phyloP scores from a whole-genome alignment of 257 asterid species.

The Fraxinus cuspidata region DNA sequence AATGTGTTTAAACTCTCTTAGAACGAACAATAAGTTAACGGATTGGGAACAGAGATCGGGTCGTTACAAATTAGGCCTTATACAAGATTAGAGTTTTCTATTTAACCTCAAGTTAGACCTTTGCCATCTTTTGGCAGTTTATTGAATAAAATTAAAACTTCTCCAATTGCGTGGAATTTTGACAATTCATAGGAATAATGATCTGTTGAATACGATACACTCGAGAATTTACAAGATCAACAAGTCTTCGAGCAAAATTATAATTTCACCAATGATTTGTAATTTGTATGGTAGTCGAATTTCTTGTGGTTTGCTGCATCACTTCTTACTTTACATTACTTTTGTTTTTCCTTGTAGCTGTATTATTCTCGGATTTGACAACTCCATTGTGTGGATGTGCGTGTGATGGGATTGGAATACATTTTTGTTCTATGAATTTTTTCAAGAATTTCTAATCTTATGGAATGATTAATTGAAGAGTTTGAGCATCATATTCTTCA shows the following conservation, averaged over 20 bases:
- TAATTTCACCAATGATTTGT: not conserved
- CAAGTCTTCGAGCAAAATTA: not conserved
- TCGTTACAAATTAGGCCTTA: too few relatives aligned
- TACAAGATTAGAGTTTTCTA: too few relatives aligned
- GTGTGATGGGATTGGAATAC: conserved; percentile 22
- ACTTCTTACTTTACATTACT: not conserved
- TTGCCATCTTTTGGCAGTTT: too few relatives aligned
- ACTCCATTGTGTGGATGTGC: conserved; percentile 15
- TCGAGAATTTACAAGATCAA: too few relatives aligned
- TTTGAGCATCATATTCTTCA: conserved; percentile 41
- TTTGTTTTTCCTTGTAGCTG: conserved; percentile 28
- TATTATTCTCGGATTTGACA: conserved; percentile 50
- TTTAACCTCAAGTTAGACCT: too few relatives aligned
- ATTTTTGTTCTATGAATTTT: conserved; percentile 20
- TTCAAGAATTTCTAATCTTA: conserved; percentile 25
- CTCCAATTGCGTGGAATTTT: not conserved
- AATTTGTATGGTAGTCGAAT: not conserved
- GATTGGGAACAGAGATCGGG: too few relatives aligned
- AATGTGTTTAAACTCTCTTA: too few relatives aligned
- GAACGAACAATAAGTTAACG: too few relatives aligned
- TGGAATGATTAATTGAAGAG: conserved; percentile 21
- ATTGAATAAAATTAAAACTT: too few relatives aligned
- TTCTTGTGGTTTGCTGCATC: not conserved
- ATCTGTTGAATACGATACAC: not conserved
- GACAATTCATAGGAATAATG: not conserved